Evolutionary conservation across 2,329 filamentous ascomycete species (phyloP).

Genomic region (Geosmithia flava): DNA sequence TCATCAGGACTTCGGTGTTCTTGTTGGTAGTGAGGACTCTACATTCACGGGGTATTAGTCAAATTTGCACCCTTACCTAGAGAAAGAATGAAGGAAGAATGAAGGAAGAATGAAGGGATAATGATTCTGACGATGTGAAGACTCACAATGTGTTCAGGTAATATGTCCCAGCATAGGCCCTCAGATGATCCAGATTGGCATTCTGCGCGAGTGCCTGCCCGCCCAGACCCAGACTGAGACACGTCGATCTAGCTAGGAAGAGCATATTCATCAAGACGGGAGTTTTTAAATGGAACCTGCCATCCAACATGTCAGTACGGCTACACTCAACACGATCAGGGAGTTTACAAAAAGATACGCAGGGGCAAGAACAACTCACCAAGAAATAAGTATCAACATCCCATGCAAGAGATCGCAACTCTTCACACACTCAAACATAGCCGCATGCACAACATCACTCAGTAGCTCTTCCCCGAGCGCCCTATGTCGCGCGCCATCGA

Average conservation of each 20-base stretch:
- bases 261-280: slow-evolving; percentile 36
- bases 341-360: neutral
- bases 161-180: slow-evolving; percentile 35
- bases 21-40: slow-evolving; percentile 31
- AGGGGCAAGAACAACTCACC: slow-evolving; percentile 17
- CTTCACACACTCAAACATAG: slow-evolving; percentile 26
- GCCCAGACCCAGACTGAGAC: slow-evolving; percentile 23
- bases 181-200: slow-evolving; percentile 26
- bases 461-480: slow-evolving; percentile 30
- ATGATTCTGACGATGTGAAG: no score
- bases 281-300: slow-evolving; percentile 34
- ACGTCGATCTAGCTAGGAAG: slow-evolving; percentile 33
- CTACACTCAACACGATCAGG: no score
- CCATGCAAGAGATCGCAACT: slow-evolving; percentile 34
- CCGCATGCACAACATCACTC: slow-evolving; percentile 25
- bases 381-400: slow-evolving; percentile 30
- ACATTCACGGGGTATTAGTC: neutral
- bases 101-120: no score
- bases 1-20: slow-evolving; percentile 33
- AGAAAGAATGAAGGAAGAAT: neutral
- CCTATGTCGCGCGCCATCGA: slow-evolving; percentile 29
- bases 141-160: slow-evolving; percentile 32
- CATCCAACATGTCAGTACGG: neutral
- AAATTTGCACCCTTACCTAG: neutral
- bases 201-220: slow-evolving; percentile 13